Evolutionary conservation across 352 stramenopile genomes (phyloP).

Genomic region (Achlya hypogyna): DNA sequence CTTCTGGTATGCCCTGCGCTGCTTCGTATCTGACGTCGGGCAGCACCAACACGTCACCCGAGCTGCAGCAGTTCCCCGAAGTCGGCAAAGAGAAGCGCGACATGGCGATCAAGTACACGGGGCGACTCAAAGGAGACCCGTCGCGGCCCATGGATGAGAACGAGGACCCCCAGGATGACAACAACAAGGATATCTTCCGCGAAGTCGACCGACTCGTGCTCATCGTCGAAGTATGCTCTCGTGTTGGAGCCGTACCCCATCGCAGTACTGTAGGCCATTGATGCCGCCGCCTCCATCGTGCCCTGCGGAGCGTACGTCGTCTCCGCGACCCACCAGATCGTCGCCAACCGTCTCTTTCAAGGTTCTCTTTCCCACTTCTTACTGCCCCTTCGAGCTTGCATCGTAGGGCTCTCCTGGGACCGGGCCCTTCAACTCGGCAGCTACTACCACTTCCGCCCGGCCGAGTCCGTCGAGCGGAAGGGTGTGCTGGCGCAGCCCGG

Average conservation of each 20-base stretch:
- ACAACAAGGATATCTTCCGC: conserved; percentile 30
- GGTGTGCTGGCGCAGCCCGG: conserved; percentile 43
- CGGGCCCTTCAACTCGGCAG: conserved; percentile 52
- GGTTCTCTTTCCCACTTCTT: conserved; percentile 2
- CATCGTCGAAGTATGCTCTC: conserved; percentile 26
- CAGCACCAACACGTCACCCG: conserved; percentile 64
- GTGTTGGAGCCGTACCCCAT: neutral
- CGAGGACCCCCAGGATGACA: conserved; percentile 32
- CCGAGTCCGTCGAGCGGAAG: conserved; percentile 46
- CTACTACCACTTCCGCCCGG: conserved; percentile 69
- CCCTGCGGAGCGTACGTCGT: conserved; percentile 61
- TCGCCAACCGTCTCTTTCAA: conserved; percentile 56
- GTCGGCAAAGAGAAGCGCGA: conserved; percentile 49
- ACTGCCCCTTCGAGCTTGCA: neutral
- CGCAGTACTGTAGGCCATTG: conserved; percentile 34
- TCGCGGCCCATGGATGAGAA: conserved; percentile 33
- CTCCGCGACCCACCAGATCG: conserved; percentile 54
- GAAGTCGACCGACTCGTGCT: conserved; percentile 67
- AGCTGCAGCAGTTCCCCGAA: conserved; percentile 73
- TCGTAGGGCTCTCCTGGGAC: conserved; percentile 41
- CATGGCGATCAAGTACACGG: conserved; percentile 34
- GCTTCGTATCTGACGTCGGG: neutral
- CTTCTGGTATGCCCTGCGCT: conserved; percentile 42
- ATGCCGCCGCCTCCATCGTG: conserved; percentile 44
- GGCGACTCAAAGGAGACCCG: conserved; percentile 56